Conservation (phyloP, 371 early-diverging fungal genomes). For the Mucor velutinosus region DNA sequence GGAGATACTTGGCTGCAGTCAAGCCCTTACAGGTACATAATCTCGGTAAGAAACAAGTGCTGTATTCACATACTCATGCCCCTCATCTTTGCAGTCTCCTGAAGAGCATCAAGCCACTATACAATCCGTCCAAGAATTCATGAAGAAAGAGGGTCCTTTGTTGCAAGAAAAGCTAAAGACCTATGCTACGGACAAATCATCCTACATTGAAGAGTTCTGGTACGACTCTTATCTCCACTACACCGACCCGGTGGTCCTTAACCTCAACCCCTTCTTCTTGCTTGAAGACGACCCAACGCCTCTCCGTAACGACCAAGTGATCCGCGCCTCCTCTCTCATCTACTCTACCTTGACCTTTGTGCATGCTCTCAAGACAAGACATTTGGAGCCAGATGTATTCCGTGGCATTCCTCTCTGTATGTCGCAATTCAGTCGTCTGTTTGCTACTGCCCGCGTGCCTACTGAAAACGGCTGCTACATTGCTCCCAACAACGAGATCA, state of each 20-base stretch:
- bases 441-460: conserved; percentile 62
- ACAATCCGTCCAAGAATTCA: conserved; percentile 68
- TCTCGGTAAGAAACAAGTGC: neutral
- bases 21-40: conserved; percentile 70
- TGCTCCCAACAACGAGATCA: conserved; percentile 36
- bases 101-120: conserved; percentile 71
- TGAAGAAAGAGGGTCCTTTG: conserved; percentile 69
- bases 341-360: conserved; percentile 58
- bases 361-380: conserved; percentile 42
- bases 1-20: conserved; percentile 72
- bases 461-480: conserved; percentile 55
- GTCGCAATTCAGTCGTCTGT: conserved; percentile 65
- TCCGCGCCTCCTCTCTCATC: conserved; percentile 53
- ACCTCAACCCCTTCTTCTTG: conserved; percentile 53
- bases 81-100: conserved; percentile 17
- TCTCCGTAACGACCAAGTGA: conserved; percentile 47
- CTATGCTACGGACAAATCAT: conserved; percentile 59
- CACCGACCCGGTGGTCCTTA: conserved; percentile 50
- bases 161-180: conserved; percentile 79
- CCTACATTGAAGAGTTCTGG: conserved; percentile 55
- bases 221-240: conserved; percentile 51
- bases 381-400: conserved; percentile 65
- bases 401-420: conserved; percentile 66
- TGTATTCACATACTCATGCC: neutral
- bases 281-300: conserved; percentile 59